Base-by-base conservation (phyloP, 2,329 filamentous ascomycete species). In the Septoria linicola region DNA sequence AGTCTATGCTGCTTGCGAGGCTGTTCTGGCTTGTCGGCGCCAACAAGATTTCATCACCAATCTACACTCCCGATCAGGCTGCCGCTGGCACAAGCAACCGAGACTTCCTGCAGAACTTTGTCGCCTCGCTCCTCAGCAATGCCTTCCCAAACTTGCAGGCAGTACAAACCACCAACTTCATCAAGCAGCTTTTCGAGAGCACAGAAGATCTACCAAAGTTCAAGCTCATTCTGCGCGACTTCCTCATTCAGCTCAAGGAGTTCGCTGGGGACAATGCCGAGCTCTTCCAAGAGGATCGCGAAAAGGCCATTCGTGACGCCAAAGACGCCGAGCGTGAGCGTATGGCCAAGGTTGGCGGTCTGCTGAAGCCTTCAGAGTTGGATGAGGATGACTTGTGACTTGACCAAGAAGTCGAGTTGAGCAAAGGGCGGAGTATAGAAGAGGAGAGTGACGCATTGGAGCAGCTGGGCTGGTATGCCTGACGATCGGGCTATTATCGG, bases 361-460 rank as follows among this genome's bases (percentile, higher is more conserved):
- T 99, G 55, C 78, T 99, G 66, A 97, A 99, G 78, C 95, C 93
- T 42, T 93, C 90, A n/a, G 93, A 99, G 70, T 82, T 99, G 68
- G 92, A 90, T 44, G 84, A 87, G 55, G 73, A 79, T 66, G 87
- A 91, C 73, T 79, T 91, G 72, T 96, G 90, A 96, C 88, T 91
- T 58, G 75, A 82, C 61, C 66, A 72, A 64, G 72, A 73, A 57
- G 66, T 73, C 54, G 58, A 55, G 35, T 49, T 60, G 27, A 47
- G 45, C 39, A 50, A 43, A 19, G 54, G 54, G 20, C 42, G 37
- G 25, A 41, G 37, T 20, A 27, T 30, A 40, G 45, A 47, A 34
- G 20, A 16, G 37, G 37, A 39, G 27, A 32, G 34, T 30, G 50
- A 53, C 25, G 50, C 44, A 39, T 47, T 30, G 39, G 51, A 51